Percentiles rank a stretch among this genome's conserved stretches.
These are phyloP conservation scores for Wickerhamomyces chaumierensis DNA, from an alignment of 805 yeast genomes.

Conservation along the genomic window DNA sequence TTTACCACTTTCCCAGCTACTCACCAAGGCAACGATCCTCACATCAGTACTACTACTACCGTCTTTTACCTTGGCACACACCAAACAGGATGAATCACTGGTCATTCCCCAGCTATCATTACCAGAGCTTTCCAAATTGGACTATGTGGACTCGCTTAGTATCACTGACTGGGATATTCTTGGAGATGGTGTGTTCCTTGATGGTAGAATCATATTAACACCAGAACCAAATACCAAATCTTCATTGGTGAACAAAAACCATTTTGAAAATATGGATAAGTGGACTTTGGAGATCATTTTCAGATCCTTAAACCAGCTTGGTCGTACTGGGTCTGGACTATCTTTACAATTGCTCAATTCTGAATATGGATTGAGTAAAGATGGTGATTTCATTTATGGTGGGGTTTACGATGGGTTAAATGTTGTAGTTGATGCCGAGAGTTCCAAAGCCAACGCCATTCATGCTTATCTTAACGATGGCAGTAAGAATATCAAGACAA, in stretches of 20 bases:
- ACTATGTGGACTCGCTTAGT: slow-evolving; percentile 12
- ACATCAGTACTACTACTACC: too few species aligned
- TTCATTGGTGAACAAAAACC: slow-evolving; percentile 32
- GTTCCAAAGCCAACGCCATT: slow-evolving; percentile 36
- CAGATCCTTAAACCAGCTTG: slow-evolving; percentile 45
- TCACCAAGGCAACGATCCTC: too few species aligned
- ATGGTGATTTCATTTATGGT: slow-evolving; percentile 29
- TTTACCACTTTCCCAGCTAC: too few species aligned
- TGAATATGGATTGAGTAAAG: slow-evolving; percentile 20
- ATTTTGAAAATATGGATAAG: slow-evolving; percentile 19
- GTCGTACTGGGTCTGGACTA: slow-evolving; percentile 43
- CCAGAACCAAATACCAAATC: slow-evolving; percentile 31
- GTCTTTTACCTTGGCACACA: too few species aligned
- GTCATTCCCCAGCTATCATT: slow-evolving; percentile 17
- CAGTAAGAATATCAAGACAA: slow-evolving; percentile 21
- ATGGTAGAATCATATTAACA: slow-evolving; percentile 44
- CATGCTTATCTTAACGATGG: slow-evolving; percentile 57
- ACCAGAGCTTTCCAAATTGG: slow-evolving; percentile 26
- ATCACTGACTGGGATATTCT: slow-evolving; percentile 26
- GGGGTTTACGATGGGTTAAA: slow-evolving; percentile 60
- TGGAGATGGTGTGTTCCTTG: slow-evolving; percentile 30
- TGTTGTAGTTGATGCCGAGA: slow-evolving; percentile 41
- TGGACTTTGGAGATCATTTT: slow-evolving; percentile 55
- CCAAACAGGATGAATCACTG: too few species aligned
- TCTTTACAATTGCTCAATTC: slow-evolving; percentile 35